Evolutionary conservation across 257 asterid species (phyloP), one percentile per base, ranked within the genome.

Genomic region (Nicotiana obtusifolia): DNA sequence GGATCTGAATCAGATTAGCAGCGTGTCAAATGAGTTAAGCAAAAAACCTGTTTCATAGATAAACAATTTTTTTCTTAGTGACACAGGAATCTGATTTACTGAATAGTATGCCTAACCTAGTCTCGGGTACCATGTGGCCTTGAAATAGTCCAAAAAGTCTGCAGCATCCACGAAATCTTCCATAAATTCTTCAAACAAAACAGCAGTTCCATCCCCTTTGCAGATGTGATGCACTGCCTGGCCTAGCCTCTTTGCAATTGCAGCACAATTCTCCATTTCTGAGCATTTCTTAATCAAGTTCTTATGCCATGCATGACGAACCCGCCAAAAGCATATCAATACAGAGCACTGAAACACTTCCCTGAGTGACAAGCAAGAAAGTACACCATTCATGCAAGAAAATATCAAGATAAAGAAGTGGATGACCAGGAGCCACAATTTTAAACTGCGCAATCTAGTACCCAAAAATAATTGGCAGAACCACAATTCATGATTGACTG

Each of bases 271-370:
- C 83, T 91, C 97, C 78, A 86, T 75, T 73, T 91, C 89, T 47
- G 91, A 84, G 88, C 95, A 90, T 87, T 90, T 91, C 85, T 84
- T 92, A 81, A 90, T 84, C 89, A 94, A 87, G 82, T 91, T 91
- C 82, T 94, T 94, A 81, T 88, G 97, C 98, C 98, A 95, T 76
- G 98, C 93, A 89, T 90, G 97, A 83, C 97, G 99, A 84, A 92
- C 97, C 78, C 90, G 91, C 98, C 98, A 95, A 87, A 94, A 94
- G 90, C 95, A 91, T 90, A 92, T 87, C 89, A 94, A 85, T 52
- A 94, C 90, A 11, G 99, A 88, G 92, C 97, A 94, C 66, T 91
- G 95, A 71, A 94, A 95, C 80, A 95, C 92, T 80, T 91, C 98
- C 92, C 97, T 94, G 84, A 41, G 59, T 20, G 56, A 83, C 54